Percentiles rank a stretch among this genome's conserved stretches.
Conservation (phyloP, 768 basidiomycete species). For the Hericium alpestre region DNA sequence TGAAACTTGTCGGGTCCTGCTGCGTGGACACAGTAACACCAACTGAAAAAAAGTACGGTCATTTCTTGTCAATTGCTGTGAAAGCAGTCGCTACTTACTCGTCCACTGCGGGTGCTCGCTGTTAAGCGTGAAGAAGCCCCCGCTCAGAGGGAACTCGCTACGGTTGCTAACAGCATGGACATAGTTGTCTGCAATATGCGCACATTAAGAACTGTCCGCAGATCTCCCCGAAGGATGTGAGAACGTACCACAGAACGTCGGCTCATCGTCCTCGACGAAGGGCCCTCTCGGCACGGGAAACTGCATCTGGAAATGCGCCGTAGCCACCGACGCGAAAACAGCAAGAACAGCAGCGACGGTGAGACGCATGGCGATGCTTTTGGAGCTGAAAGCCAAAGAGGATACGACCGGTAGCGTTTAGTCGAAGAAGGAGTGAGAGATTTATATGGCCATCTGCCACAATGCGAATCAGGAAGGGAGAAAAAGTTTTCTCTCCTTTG, state of each 20-base stretch:
- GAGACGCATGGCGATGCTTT: constrained; percentile 23
- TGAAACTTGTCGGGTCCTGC: constrained; percentile 51
- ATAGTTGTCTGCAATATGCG: constrained; percentile 48
- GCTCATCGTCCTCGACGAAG: constrained; percentile 52
- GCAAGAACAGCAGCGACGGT: constrained; percentile 26
- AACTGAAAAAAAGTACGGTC: constrained; percentile 24
- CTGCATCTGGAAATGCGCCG: constrained; percentile 73
- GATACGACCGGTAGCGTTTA: not conserved
- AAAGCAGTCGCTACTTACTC: constrained; percentile 26
- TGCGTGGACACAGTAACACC: constrained; percentile 45
- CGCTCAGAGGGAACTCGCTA: constrained; percentile 56
- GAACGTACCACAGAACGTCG: constrained; percentile 57
- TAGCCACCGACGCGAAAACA: constrained; percentile 30
- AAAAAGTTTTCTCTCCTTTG: constrained; percentile 10
- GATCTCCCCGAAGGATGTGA: not conserved
- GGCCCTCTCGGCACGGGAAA: constrained; percentile 64
- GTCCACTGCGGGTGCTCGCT: constrained; percentile 58
- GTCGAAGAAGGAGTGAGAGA: not conserved
- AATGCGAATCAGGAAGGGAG: not conserved
- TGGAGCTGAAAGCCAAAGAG: not conserved
- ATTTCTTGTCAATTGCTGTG: not conserved
- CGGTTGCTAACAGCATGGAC: constrained; percentile 39
- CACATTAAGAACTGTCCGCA: not conserved
- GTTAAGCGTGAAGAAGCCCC: constrained; percentile 50
- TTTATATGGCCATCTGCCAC: not conserved